Percentiles rank a stretch among this genome's conserved stretches.
These are phyloP conservation scores for Antitrichia curtipendula DNA, from an alignment of 225 moss, liverwort and hornwort genomes.

Conservation along the genomic window DNA sequence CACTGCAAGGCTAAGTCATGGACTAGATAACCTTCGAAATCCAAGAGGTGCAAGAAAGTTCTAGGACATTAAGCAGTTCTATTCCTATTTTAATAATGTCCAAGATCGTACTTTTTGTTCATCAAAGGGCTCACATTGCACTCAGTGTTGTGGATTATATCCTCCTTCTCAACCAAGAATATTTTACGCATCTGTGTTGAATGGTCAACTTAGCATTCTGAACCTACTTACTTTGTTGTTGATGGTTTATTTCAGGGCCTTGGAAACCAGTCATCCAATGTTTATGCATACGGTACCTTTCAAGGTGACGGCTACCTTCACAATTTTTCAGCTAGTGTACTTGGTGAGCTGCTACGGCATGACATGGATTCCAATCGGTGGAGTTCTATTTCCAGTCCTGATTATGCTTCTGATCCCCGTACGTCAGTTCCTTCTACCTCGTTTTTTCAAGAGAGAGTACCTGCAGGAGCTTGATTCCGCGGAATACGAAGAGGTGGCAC, in stretches of 20 bases:
- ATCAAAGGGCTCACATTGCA: background rate
- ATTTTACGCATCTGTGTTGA: background rate
- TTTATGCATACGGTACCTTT: conserved; percentile 68
- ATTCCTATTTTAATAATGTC: too few relatives aligned
- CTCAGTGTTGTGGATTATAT: background rate
- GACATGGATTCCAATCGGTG: conserved; percentile 71
- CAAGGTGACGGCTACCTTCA: conserved; percentile 47
- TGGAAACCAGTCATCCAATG: conserved; percentile 31
- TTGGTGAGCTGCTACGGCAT: conserved; percentile 58
- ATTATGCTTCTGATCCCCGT: conserved; percentile 66
- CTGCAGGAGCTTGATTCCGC: conserved; percentile 60
- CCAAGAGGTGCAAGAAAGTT: background rate
- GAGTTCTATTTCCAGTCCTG: conserved; percentile 62
- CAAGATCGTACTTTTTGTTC: background rate
- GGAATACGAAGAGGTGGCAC: conserved; percentile 56
- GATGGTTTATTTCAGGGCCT: conserved; percentile 17
- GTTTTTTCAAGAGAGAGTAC: conserved; percentile 27
- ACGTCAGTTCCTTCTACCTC: conserved; percentile 54
- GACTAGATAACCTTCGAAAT: background rate
- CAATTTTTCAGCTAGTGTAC: conserved; percentile 61
- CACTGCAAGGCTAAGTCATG: background rate
- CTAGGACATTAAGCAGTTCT: background rate
- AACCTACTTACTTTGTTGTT: background rate
- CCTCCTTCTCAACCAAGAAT: background rate
- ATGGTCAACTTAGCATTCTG: background rate